Evolutionary conservation across 495 filamentous ascomycete genomes (phyloP).

Genomic region (Penicillium egyptiacum): DNA sequence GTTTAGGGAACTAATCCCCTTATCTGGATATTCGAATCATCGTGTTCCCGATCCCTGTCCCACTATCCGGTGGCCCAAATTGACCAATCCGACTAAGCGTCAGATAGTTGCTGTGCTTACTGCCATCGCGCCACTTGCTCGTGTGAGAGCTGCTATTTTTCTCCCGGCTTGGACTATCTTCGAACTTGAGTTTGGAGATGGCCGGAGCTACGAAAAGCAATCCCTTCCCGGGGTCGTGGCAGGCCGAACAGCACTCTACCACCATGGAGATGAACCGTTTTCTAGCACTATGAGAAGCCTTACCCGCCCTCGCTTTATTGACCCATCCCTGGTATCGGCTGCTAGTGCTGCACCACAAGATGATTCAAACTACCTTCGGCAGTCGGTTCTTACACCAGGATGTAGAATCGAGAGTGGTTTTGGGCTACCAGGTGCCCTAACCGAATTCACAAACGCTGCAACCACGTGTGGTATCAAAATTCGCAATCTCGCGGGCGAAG

Average conservation of each 20-base stretch:
- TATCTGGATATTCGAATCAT: conserved; percentile 23
- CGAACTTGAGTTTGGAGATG: conserved; percentile 25
- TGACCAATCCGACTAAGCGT: conserved; percentile 24
- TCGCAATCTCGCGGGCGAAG: conserved; percentile 19
- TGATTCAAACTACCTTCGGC: conserved; percentile 27
- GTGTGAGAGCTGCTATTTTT: conserved; percentile 27
- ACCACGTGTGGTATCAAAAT: conserved; percentile 31
- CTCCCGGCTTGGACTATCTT: conserved; percentile 29
- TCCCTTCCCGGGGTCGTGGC: conserved; percentile 25
- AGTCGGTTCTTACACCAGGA: conserved; percentile 24
- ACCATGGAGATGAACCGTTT: conserved; percentile 22
- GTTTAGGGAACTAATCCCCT: conserved; percentile 17
- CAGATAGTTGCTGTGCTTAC: conserved; percentile 22
- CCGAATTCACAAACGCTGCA: conserved; percentile 19
- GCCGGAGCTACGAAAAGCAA: conserved; percentile 20
- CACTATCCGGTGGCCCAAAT: conserved; percentile 22
- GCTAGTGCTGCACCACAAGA: conserved; percentile 22
- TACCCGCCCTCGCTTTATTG: conserved; percentile 17
- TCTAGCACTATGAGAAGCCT: conserved; percentile 22
- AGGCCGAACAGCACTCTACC: conserved; percentile 30
- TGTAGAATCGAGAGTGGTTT: conserved; percentile 23
- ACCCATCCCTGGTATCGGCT: conserved; percentile 11
- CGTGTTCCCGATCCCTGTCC: conserved; percentile 28
- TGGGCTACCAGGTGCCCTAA: conserved; percentile 12
- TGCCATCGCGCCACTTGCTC: conserved; percentile 24